These are phyloP conservation scores for Prunus persica DNA, from an alignment of 306 rosid genomes.

Conservation along the genomic window DNA sequence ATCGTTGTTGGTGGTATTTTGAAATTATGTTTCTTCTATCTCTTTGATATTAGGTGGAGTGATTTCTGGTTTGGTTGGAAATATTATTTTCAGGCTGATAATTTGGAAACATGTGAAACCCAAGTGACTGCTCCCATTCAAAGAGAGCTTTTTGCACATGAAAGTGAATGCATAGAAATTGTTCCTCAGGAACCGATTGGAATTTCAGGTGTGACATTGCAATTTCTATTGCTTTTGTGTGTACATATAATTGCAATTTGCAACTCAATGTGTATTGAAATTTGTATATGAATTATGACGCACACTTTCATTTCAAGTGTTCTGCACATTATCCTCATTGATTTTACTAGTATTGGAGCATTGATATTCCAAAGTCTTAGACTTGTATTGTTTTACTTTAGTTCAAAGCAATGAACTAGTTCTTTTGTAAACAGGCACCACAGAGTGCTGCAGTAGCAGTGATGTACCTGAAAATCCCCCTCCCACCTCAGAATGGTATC, in stretches of 20 bases:
- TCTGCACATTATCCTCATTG: neutral
- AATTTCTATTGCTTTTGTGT: neutral
- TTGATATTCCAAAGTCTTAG: neutral
- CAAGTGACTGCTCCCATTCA: slow-evolving; percentile 31
- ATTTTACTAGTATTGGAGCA: neutral
- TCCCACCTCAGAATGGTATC: slow-evolving; percentile 75
- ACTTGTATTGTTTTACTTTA: slow-evolving; percentile 11
- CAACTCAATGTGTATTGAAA: neutral
- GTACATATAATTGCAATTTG: neutral
- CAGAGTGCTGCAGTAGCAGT: slow-evolving; percentile 33
- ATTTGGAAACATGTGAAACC: slow-evolving; percentile 21
- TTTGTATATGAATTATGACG: neutral
- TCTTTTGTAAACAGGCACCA: slow-evolving; percentile 37
- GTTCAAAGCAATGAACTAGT: slow-evolving; percentile 7
- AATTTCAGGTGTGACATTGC: slow-evolving; percentile 3
- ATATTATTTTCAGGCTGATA: slow-evolving; percentile 33
- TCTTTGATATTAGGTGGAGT: neutral
- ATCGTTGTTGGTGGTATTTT: neutral
- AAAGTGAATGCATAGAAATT: neutral
- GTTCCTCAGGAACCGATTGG: neutral
- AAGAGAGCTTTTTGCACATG: slow-evolving; percentile 22
- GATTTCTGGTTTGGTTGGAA: neutral
- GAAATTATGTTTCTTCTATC: neutral
- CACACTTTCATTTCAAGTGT: neutral
- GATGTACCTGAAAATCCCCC: slow-evolving; percentile 48